Evolutionary conservation across 2,329 filamentous ascomycete genomes (phyloP).

Genomic region (Arthrobotrys musiformis): DNA sequence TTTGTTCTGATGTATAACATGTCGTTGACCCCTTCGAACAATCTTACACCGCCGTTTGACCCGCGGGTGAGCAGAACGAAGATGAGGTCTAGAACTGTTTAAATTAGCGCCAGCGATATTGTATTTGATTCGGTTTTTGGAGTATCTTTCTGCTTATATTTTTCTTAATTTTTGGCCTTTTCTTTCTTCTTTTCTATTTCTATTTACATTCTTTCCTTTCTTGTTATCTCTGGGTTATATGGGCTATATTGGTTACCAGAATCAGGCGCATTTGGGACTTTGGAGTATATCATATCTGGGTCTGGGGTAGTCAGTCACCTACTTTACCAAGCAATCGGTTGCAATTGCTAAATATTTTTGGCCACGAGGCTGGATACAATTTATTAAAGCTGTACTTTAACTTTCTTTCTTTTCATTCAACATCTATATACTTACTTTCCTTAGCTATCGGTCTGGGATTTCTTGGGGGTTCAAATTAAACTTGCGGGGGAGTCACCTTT

Average conservation of each 20-base stretch:
- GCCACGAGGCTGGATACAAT: neutral
- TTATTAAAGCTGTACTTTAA: neutral
- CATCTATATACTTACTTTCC: neutral
- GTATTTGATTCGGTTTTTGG: neutral
- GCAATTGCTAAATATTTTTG: neutral
- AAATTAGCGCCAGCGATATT: neutral
- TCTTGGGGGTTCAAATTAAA: neutral
- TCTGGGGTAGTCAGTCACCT: constrained; percentile 9
- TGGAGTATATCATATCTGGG: constrained; percentile 13
- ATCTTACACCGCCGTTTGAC: neutral
- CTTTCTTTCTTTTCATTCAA: constrained; percentile 10
- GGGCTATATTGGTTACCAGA: constrained; percentile 20
- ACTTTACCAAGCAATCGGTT: neutral
- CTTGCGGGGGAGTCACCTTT: neutral
- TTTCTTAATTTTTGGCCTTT: neutral
- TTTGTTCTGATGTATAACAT: constrained; percentile 54
- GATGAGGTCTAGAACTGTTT: constrained; percentile 38
- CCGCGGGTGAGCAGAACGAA: constrained; percentile 25
- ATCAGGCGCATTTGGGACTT: constrained; percentile 20
- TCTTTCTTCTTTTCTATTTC: neutral
- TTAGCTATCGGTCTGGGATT: neutral
- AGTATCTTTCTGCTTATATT: neutral
- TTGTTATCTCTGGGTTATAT: constrained; percentile 4
- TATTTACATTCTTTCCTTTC: neutral
- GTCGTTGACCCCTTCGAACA: constrained; percentile 23